Percentiles rank a stretch among this genome's conserved stretches.
Conservation (phyloP, 768 basidiomycete genomes). For the Termitomyces sp. region DNA sequence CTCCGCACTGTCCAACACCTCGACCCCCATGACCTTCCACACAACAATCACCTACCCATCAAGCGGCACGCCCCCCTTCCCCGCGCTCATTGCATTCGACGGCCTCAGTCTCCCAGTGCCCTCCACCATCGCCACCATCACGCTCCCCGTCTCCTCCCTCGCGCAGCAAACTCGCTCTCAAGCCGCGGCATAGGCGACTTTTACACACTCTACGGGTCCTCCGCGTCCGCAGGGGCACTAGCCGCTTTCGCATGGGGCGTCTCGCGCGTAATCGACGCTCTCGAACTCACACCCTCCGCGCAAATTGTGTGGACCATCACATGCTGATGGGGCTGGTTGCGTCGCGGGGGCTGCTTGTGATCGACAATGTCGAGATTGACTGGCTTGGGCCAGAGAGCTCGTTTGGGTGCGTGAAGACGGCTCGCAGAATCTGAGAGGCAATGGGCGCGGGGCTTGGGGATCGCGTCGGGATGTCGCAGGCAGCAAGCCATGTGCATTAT, state of each 20-base stretch:
- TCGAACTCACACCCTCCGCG: conserved; percentile 43
- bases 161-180: conserved; percentile 38
- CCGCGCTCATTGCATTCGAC: conserved; percentile 49
- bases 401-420: conserved; percentile 49
- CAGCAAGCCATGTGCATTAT: conserved; percentile 52
- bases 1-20: conserved; percentile 31
- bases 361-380: conserved; percentile 52
- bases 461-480: conserved; percentile 48
- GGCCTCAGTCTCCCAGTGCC: conserved; percentile 36
- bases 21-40: conserved; percentile 44
- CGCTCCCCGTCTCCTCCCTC: conserved; percentile 49
- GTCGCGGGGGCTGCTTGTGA: conserved; percentile 47
- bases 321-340: conserved; percentile 51
- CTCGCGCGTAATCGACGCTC: conserved; percentile 55
- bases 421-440: conserved; percentile 47
- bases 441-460: conserved; percentile 31
- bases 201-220: conserved; percentile 49
- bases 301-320: conserved; percentile 56
- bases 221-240: conserved; percentile 45
- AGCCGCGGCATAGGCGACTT: conserved; percentile 54
- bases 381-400: conserved; percentile 51
- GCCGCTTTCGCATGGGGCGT: conserved; percentile 62
- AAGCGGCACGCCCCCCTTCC: conserved; percentile 38
- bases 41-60: conserved; percentile 42
- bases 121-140: conserved; percentile 37